These are phyloP conservation scores for Heritiera littoralis DNA, from an alignment of 345 rosid species.

Conservation along the genomic window DNA sequence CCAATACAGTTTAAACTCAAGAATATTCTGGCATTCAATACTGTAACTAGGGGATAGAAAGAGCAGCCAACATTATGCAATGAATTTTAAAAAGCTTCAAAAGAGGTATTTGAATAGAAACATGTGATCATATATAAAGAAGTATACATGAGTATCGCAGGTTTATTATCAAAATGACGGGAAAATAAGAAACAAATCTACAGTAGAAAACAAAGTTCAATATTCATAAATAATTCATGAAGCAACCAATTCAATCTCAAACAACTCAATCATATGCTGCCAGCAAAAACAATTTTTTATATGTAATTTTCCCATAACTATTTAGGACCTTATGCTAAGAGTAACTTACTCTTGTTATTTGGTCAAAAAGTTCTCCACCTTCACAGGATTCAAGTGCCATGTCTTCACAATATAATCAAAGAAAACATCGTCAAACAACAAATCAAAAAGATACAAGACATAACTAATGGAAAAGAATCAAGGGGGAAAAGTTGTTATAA, in stretches of 20 bases:
- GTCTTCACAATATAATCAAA: slow-evolving; percentile 51
- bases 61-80: slow-evolving; percentile 2
- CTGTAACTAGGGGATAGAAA: background rate
- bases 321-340: background rate
- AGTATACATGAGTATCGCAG: background rate
- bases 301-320: slow-evolving; percentile 8
- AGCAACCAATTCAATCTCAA: background rate
- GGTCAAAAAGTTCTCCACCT: slow-evolving; percentile 97
- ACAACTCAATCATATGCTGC: slow-evolving; percentile 9
- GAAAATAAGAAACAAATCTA: background rate
- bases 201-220: background rate
- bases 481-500: background rate
- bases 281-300: background rate
- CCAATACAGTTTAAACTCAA: slow-evolving; percentile 4
- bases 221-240: background rate
- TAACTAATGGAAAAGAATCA: slow-evolving; percentile 13
- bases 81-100: slow-evolving; percentile 2
- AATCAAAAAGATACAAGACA: slow-evolving; percentile 15
- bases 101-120: background rate
- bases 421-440: slow-evolving; percentile 29
- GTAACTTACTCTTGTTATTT: slow-evolving; percentile 84
- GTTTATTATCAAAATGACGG: background rate
- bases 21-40: background rate
- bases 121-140: background rate
- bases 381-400: slow-evolving; percentile 99